phyloP scores from a whole-genome alignment of 2,329 filamentous ascomycete species.

The Ophiostoma tasmaniense region DNA sequence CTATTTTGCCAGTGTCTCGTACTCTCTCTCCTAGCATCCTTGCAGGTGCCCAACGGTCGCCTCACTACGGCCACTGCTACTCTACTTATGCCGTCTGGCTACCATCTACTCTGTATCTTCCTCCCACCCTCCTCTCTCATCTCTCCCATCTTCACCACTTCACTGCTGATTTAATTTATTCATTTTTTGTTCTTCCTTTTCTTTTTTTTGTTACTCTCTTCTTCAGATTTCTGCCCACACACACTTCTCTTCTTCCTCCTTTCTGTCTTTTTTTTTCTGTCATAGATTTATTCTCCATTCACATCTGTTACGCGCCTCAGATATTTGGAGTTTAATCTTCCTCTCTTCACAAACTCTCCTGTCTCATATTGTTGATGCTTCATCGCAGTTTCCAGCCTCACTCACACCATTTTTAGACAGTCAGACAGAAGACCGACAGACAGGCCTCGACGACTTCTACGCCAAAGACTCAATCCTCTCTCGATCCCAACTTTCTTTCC shows the following conservation, averaged over 20 bases:
- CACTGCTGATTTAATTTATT: not conserved
- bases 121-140: not conserved
- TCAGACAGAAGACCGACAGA: no score
- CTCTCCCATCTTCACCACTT: not conserved
- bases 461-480: not conserved
- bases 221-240: not conserved
- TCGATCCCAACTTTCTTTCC: not conserved
- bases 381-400: not conserved
- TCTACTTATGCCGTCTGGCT: not conserved
- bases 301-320: constrained; percentile 4
- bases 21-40: constrained; percentile 3
- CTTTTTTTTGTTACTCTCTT: no score
- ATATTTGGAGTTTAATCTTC: not conserved
- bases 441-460: not conserved
- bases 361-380: not conserved
- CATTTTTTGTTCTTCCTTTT: not conserved
- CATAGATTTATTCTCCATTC: not conserved
- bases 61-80: not conserved
- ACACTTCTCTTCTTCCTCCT: not conserved
- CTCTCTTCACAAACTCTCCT: not conserved
- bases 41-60: constrained; percentile 15
- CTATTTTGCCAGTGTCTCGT: not conserved
- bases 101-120: not conserved
- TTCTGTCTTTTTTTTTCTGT: not conserved
- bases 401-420: not conserved